phyloP scores from a whole-genome alignment of 1,284 basidiomycete genomes.

The Phellinidium pouzarii region DNA sequence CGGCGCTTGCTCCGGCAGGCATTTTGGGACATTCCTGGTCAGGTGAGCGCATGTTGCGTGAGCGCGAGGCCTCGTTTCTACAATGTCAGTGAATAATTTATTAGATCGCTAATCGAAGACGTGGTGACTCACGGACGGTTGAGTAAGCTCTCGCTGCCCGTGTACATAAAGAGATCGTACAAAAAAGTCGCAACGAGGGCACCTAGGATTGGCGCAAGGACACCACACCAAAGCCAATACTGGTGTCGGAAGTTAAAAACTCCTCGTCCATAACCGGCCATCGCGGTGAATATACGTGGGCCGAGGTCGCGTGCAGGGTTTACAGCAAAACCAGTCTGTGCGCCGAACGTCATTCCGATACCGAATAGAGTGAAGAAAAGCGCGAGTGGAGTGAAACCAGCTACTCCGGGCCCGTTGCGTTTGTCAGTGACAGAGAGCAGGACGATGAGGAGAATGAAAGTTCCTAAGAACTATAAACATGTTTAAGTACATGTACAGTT shows the following conservation, averaged over 20 bases:
- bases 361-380: slow-evolving; percentile 52
- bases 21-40: too few species aligned
- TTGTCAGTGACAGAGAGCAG: slow-evolving; percentile 40
- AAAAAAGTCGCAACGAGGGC: slow-evolving; percentile 30
- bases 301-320: slow-evolving; percentile 64
- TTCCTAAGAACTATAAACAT: slow-evolving; percentile 42
- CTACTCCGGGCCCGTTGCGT: slow-evolving; percentile 40
- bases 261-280: slow-evolving; percentile 51
- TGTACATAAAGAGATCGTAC: slow-evolving; percentile 34
- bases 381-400: slow-evolving; percentile 47
- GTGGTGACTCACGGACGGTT: slow-evolving; percentile 17
- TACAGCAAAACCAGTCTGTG: slow-evolving; percentile 54
- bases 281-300: slow-evolving; percentile 51
- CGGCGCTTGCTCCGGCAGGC: too few species aligned
- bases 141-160: slow-evolving; percentile 26
- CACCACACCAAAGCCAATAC: slow-evolving; percentile 47
- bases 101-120: too few species aligned
- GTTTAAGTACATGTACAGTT: too few species aligned
- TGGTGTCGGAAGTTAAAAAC: slow-evolving; percentile 28
- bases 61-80: too few species aligned
- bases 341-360: slow-evolving; percentile 46
- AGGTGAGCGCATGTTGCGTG: too few species aligned
- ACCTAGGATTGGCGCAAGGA: slow-evolving; percentile 32
- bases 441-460: slow-evolving; percentile 47
- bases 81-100: too few species aligned